phyloP scores from a whole-genome alignment of 2,329 filamentous ascomycete species.

The Gremmenia infestans region DNA sequence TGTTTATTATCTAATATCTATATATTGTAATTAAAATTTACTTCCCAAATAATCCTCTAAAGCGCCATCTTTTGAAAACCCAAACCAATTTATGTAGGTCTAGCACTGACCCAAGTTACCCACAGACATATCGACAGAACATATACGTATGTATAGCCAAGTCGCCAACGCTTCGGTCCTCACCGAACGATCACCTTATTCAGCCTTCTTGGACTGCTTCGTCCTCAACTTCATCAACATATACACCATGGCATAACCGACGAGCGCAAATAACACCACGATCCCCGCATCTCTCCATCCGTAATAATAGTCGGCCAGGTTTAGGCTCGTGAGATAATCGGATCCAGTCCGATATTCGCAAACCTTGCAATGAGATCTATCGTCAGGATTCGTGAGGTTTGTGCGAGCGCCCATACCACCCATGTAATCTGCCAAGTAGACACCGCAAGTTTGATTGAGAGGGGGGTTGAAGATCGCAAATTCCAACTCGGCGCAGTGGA shows the following conservation, averaged over 20 bases:
- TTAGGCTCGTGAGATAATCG: constrained; percentile 56
- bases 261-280: constrained; percentile 39
- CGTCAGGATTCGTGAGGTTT: constrained; percentile 56
- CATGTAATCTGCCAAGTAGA: constrained; percentile 53
- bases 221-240: constrained; percentile 45
- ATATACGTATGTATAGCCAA: not conserved
- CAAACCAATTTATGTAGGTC: too few relatives aligned
- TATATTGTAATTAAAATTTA: too few relatives aligned
- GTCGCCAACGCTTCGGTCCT: not conserved
- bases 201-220: constrained; percentile 42
- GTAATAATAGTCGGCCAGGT: constrained; percentile 55
- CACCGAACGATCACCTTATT: constrained; percentile 3
- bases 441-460: constrained; percentile 50
- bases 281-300: constrained; percentile 62
- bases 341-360: constrained; percentile 54
- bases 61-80: too few relatives aligned
- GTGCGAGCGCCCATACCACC: constrained; percentile 39
- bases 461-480: constrained; percentile 39
- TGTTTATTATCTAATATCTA: too few relatives aligned
- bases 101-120: too few relatives aligned
- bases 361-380: constrained; percentile 50
- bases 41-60: too few relatives aligned
- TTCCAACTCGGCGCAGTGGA: constrained; percentile 45
- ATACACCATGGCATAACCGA: constrained; percentile 40
- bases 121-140: not conserved